Base-by-base conservation (phyloP, 352 stramenopile species). In the Phytophthora agathidicida region DNA sequence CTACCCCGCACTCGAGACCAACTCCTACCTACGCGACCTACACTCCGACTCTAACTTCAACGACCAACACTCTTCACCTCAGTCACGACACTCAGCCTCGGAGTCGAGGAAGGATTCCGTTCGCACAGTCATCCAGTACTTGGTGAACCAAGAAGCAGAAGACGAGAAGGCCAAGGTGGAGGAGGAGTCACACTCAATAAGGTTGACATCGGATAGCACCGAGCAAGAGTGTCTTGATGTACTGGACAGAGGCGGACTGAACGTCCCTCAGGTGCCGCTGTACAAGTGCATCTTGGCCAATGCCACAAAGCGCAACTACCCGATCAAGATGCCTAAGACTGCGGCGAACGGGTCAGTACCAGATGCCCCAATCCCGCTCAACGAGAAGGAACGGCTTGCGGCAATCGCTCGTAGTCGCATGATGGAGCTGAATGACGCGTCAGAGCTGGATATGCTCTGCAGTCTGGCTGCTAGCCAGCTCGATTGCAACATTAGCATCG, bases 371-470 rank as follows among this genome's bases (percentile, higher is more conserved):
- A 37, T 80, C 8, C 58, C 68, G 1, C 48, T 60, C 9, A 79
- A 82, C 59, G 80, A 88, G 32, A 60, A 71, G 10, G 32, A 71
- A 27, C 77, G 80, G 3, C 31, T 88, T 14, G 42, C 66, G 7
- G 63, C 55, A 8, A 83, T 90, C 36, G 28, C 72, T 32, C 63
- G 68, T 27, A 74, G 55, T 5, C 60, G 69, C 10, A 64, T 87
- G 23, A 57, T 74, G 39, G 72, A 83, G 43, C 63, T 87, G 13
- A 65, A 70, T 20, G 65, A 71, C 11, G 67, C 61, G 0, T 71
- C 84, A 1, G 80, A 90, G 53, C 75, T 90, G 19, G 73, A 80
- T 46, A 73, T 86, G 49, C 72, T 90, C 16, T 88, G 80, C 41
- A 57, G 56, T 7, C 57, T 90, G 17, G 77, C 75, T 3, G 64